phyloP scores from a whole-genome alignment of 2,329 filamentous ascomycete genomes.

The Epichloe coenophiala region DNA sequence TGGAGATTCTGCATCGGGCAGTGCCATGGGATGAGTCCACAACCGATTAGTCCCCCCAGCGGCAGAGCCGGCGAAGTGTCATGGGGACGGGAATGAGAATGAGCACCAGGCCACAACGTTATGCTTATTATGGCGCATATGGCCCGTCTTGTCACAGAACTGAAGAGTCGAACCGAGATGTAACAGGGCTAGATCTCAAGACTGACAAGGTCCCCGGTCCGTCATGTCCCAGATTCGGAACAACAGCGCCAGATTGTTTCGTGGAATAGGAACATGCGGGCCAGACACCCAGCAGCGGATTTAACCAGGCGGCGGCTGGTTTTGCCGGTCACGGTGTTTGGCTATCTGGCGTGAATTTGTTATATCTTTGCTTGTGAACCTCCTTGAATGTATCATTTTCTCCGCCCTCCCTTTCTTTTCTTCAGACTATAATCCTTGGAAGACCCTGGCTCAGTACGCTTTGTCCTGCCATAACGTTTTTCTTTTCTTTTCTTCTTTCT shows the following conservation, averaged over 20 bases:
- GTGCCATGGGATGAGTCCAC: neutral
- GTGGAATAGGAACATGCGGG: constrained; percentile 6
- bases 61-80: neutral
- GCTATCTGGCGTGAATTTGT: neutral
- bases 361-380: constrained; percentile 8
- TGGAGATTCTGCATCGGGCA: neutral
- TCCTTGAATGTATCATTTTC: neutral
- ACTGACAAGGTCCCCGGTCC: constrained; percentile 7
- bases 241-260: constrained; percentile 10
- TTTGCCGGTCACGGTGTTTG: neutral
- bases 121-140: constrained; percentile 8
- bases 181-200: constrained; percentile 17
- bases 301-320: neutral
- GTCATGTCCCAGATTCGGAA: constrained; percentile 9
- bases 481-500: constrained; percentile 10
- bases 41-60: no score
- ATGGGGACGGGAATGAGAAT: constrained; percentile 1
- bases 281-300: neutral
- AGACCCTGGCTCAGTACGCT: constrained; percentile 7
- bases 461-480: constrained; percentile 15
- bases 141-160: constrained; percentile 9
- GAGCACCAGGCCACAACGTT: constrained; percentile 10
- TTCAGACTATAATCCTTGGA: constrained; percentile 1
- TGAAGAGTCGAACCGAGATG: constrained; percentile 10
- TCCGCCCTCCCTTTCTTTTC: constrained; percentile 5